Evolutionary conservation across 805 yeast genomes (phyloP), one percentile per base, ranked within the genome.

Genomic region (Spathaspora girioi): DNA sequence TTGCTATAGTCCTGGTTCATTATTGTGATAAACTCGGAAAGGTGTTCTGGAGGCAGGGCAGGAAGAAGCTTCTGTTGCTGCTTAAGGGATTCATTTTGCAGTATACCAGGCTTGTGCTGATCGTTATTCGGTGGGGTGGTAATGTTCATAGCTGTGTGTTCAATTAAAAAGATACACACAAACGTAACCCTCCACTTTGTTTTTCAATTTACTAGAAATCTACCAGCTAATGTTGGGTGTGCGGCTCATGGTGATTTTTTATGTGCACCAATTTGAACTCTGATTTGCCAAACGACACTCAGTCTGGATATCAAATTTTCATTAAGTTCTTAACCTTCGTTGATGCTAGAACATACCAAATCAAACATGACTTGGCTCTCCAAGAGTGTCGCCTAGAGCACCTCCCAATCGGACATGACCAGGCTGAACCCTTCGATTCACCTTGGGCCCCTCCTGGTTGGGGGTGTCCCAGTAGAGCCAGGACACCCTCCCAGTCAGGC

Each of bases 1-100:
- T 5, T n/a, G n/a, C n/a, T 48, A n/a, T 20, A 11, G 38, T 15
- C 38, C 18, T 3, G n/a, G 12, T 43, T 40, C 82, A 78, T 54
- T 75, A 77, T 2, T 82, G 71, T 35, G 58, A 79, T 79, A 61
- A 83, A 83, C 62, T 83, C 89, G 2, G 85, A 75, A 38, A 83
- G 65, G 62, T 83, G 89, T 27, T 82, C 70, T 8, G 81, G 80
- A 1, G 79, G 78, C 31, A 29, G 47, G 7, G 40, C 14, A n/a
- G 40, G 8, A 14, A 2, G 5, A 31, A 31, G 40, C 8, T 29
- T 29, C 11, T 7, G 40, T 7, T 14, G 18, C 8, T 35, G 40
- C 14, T 35, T 7, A n/a, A 35, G 15, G 14, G 40, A 35, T 12
- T 5, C 15, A 9, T 35, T 35, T 11, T 7, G 15, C 3, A 35